A percentile compares a stretch with the other conserved stretches of the same genome.
Conservation (phyloP, 164 flowering plant species). For the Litsea cubeba region DNA sequence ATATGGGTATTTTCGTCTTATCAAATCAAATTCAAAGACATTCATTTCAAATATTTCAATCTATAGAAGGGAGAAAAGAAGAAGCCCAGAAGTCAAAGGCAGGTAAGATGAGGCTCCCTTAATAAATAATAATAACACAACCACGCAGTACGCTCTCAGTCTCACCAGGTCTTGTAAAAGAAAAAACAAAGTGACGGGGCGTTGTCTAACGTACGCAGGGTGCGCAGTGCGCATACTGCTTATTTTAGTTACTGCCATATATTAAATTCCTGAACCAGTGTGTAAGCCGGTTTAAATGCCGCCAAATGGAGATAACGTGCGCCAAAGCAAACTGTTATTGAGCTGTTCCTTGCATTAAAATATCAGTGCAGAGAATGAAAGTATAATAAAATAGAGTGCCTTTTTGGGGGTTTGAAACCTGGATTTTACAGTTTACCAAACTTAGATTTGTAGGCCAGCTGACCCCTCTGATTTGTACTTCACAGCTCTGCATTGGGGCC, state of each 20-base stretch:
- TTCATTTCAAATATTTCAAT: not conserved
- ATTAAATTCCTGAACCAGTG: not conserved
- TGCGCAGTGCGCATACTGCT: not conserved
- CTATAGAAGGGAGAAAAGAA: too few species aligned
- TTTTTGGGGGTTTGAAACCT: too few species aligned
- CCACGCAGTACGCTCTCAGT: not conserved
- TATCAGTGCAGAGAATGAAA: not conserved
- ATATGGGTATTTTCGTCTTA: too few species aligned
- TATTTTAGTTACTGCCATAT: not conserved
- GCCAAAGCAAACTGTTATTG: not conserved
- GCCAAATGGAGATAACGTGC: conserved; percentile 9
- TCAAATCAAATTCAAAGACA: too few species aligned
- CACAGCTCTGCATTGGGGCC: not conserved
- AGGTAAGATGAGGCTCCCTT: conserved; percentile 1
- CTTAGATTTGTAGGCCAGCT: not conserved
- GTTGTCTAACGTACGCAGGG: not conserved
- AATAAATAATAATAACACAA: not conserved
- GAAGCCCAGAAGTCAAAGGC: not conserved
- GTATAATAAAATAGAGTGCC: too few species aligned
- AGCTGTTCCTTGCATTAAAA: not conserved
- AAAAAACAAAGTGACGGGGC: not conserved
- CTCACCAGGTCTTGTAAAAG: not conserved
- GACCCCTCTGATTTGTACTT: not conserved
- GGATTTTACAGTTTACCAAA: not conserved
- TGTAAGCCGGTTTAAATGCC: not conserved